phyloP scores from a whole-genome alignment of 139 green algal species.

The Chlorokybus atmophyticus region DNA sequence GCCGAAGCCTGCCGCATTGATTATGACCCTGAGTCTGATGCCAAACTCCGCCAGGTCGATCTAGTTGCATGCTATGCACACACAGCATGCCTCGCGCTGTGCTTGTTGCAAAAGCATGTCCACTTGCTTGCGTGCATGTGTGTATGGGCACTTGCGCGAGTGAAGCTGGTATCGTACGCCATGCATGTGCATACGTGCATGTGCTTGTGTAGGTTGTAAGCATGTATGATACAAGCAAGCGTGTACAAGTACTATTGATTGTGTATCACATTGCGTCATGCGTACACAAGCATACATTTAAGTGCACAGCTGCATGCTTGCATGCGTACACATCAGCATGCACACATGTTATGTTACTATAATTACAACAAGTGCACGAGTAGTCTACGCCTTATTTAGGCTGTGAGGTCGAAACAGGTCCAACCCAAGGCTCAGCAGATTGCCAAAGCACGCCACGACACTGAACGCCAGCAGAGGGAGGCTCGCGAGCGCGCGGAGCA shows the following conservation, averaged over 20 bases:
- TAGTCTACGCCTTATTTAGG: conserved; percentile 2
- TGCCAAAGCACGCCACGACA: conserved; percentile 2
- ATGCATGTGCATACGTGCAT: conserved; percentile 8
- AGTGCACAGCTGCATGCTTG: background rate
- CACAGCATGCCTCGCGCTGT: background rate
- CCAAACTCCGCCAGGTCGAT: conserved; percentile 12
- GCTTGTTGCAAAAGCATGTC: background rate
- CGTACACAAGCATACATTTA: conserved; percentile 8
- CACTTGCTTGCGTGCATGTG: background rate
- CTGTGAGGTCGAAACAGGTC: conserved; percentile 7
- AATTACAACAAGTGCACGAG: background rate
- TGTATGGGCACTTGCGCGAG: too few species aligned
- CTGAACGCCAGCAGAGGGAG: background rate
- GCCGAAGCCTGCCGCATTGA: conserved; percentile 9
- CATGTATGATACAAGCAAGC: background rate
- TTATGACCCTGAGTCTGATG: conserved; percentile 15
- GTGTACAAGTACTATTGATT: background rate
- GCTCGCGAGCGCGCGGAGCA: background rate
- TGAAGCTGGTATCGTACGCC: too few species aligned
- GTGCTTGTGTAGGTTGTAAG: conserved; percentile 1
- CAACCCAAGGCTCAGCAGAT: conserved; percentile 15
- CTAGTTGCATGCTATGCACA: background rate
- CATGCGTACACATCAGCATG: conserved; percentile 4
- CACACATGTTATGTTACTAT: conserved; percentile 6
- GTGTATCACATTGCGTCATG: background rate